Percentiles rank a stretch among this genome's conserved stretches.
Conservation (phyloP, 1,284 basidiomycete species). For the Bjerkandera adusta region DNA sequence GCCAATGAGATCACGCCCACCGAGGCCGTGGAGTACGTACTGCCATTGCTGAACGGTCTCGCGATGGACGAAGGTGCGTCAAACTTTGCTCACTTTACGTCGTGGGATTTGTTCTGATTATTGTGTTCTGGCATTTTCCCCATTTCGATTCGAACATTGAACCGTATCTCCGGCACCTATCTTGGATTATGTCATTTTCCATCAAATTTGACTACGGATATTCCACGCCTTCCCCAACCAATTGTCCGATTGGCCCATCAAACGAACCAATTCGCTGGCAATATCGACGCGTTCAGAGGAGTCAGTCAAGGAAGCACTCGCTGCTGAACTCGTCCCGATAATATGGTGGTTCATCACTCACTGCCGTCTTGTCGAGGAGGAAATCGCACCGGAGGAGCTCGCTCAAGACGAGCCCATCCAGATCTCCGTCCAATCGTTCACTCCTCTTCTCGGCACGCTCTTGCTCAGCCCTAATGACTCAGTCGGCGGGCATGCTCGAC, state of each 20-base stretch:
- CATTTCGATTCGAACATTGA: too few species aligned
- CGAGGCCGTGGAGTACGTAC: conserved; percentile 93
- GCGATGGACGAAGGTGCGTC: conserved; percentile 82
- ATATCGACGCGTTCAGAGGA: conserved; percentile 54
- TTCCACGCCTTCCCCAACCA: too few species aligned
- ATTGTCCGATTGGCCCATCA: conserved; percentile 13
- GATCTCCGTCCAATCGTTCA: conserved; percentile 85
- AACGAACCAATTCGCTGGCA: background rate
- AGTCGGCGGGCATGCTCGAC: conserved; percentile 74
- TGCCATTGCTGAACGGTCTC: conserved; percentile 85
- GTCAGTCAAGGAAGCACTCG: conserved; percentile 88
- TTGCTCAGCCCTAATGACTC: conserved; percentile 78
- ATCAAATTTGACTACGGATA: too few species aligned
- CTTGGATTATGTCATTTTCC: too few species aligned
- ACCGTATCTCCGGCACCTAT: too few species aligned
- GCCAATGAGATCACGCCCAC: conserved; percentile 77
- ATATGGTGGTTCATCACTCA: conserved; percentile 95
- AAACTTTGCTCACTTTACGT: too few species aligned
- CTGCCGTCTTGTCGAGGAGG: conserved; percentile 59
- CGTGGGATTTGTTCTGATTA: too few species aligned
- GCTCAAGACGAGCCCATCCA: conserved; percentile 29
- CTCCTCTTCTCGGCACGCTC: conserved; percentile 87
- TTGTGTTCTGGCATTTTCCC: too few species aligned
- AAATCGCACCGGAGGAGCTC: conserved; percentile 1
- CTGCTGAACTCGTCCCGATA: conserved; percentile 77